Percentiles rank a stretch among this genome's conserved stretches.
These are phyloP conservation scores for Leptographium wingfieldii DNA, from an alignment of 2,329 filamentous ascomycete genomes.

Conservation along the genomic window DNA sequence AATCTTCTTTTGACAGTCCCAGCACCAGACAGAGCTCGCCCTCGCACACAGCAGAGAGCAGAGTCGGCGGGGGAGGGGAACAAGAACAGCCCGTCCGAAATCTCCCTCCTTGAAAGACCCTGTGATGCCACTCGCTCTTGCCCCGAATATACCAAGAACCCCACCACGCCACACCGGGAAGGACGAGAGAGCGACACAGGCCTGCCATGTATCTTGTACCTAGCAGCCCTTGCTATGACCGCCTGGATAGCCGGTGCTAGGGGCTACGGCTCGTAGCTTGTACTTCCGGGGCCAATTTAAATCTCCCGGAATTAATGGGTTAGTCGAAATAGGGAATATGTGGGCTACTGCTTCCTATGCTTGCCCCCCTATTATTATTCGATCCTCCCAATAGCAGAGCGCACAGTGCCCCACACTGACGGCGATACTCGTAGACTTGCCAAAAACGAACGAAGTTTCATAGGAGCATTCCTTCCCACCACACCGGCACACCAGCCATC, in stretches of 20 bases:
- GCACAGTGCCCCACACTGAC: constrained; percentile 6
- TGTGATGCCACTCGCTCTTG: not conserved
- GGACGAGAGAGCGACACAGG: not conserved
- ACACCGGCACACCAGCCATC: not conserved
- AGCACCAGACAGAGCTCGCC: not conserved
- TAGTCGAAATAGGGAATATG: constrained; percentile 8
- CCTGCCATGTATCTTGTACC: not conserved
- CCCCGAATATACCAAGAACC: not conserved
- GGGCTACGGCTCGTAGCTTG: constrained; percentile 4
- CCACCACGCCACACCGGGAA: not conserved
- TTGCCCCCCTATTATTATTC: not conserved
- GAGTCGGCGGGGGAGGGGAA: not conserved
- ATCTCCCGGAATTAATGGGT: constrained; percentile 12
- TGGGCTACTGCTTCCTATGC: constrained; percentile 6
- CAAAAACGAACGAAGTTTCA: not conserved
- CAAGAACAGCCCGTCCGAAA: not conserved
- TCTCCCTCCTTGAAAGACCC: not conserved
- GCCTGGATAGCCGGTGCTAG: not conserved
- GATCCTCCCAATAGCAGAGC: not conserved
- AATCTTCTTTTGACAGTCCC: too few species aligned
- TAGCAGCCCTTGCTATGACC: not conserved
- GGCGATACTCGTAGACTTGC: too few species aligned
- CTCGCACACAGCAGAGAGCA: too few species aligned
- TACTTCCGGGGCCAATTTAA: constrained; percentile 12
- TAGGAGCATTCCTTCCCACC: not conserved